Conservation (phyloP, 192 early-diverging fungal genomes). For the Coemansia umbellata region DNA sequence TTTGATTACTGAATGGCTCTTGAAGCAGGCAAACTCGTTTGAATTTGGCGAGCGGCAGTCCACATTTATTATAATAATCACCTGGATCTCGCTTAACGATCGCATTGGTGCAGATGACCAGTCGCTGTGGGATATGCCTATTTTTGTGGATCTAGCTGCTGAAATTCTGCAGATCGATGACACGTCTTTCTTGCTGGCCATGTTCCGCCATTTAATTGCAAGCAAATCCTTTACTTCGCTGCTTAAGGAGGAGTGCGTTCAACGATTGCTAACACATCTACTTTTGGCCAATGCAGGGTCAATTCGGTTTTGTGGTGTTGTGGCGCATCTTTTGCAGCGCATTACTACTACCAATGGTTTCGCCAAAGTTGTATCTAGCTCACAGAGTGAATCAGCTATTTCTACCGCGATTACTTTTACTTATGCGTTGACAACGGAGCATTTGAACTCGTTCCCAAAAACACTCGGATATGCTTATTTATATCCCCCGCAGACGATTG, state of each 20-base stretch:
- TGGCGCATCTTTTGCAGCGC: slow-evolving; percentile 4
- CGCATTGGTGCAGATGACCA: background rate
- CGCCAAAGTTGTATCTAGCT: background rate
- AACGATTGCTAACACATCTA: slow-evolving; percentile 25
- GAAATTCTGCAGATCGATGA: slow-evolving; percentile 41
- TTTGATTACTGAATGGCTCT: slow-evolving; percentile 23
- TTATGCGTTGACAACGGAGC: slow-evolving; percentile 11
- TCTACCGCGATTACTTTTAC: slow-evolving; percentile 10
- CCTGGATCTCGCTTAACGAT: slow-evolving; percentile 34
- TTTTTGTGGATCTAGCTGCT: slow-evolving; percentile 16
- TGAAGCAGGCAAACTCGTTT: background rate
- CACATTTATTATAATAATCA: slow-evolving; percentile 11
- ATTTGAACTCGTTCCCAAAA: slow-evolving; percentile 9
- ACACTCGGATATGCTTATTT: background rate
- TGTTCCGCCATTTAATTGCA: slow-evolving; percentile 31
- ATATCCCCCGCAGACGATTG: background rate
- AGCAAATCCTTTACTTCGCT: slow-evolving; percentile 7
- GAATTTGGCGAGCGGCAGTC: slow-evolving; percentile 5
- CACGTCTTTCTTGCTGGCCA: slow-evolving; percentile 16
- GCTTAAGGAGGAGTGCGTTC: slow-evolving; percentile 5
- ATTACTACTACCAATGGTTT: background rate
- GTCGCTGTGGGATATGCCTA: slow-evolving; percentile 33
- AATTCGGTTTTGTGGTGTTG: slow-evolving; percentile 4
- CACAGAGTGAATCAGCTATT: background rate
- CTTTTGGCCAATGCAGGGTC: slow-evolving; percentile 25